A percentile compares a stretch with the other conserved stretches of the same genome.
These are phyloP conservation scores for Colletotrichum sp. DNA, from an alignment of 2,329 filamentous ascomycete species.

Conservation along the genomic window DNA sequence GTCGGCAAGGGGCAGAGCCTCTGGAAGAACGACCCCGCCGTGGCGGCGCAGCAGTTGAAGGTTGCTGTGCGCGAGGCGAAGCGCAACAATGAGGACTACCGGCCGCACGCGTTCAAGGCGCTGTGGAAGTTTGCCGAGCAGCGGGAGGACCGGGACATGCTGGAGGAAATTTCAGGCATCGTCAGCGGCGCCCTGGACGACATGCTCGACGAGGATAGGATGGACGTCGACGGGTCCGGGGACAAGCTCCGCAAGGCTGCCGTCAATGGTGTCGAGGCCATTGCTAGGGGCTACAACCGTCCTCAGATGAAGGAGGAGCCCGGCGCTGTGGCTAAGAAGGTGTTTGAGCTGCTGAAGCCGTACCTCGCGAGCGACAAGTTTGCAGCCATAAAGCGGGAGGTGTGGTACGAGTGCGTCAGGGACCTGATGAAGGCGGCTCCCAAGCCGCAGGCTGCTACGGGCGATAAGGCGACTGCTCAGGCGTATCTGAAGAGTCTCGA, in stretches of 20 bases:
- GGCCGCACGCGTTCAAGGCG: slow-evolving; percentile 74
- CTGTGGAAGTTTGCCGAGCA: slow-evolving; percentile 76
- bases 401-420: slow-evolving; percentile 56
- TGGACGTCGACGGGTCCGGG: slow-evolving; percentile 68
- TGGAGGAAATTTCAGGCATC: slow-evolving; percentile 69
- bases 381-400: slow-evolving; percentile 48
- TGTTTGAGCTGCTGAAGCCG: slow-evolving; percentile 45
- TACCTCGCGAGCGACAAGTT: slow-evolving; percentile 45
- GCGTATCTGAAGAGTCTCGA: slow-evolving; percentile 54
- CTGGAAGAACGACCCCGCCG: slow-evolving; percentile 55
- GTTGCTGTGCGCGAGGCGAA: slow-evolving; percentile 87
- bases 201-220: slow-evolving; percentile 62
- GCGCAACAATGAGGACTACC: slow-evolving; percentile 86
- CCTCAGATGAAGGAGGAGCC: slow-evolving; percentile 41
- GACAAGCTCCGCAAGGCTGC: slow-evolving; percentile 50
- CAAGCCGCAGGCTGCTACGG: slow-evolving; percentile 7
- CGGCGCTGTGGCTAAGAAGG: slow-evolving; percentile 38
- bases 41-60: slow-evolving; percentile 76
- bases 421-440: slow-evolving; percentile 52
- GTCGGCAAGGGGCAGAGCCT: slow-evolving; percentile 67
- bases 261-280: slow-evolving; percentile 55
- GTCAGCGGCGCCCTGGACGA: slow-evolving; percentile 68
- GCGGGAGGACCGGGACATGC: slow-evolving; percentile 73
- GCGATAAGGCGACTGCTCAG: slow-evolving; percentile 26
- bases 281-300: slow-evolving; percentile 55